These are phyloP conservation scores for Atalantia buxifolia DNA, from an alignment of 345 rosid species.

Conservation along the genomic window DNA sequence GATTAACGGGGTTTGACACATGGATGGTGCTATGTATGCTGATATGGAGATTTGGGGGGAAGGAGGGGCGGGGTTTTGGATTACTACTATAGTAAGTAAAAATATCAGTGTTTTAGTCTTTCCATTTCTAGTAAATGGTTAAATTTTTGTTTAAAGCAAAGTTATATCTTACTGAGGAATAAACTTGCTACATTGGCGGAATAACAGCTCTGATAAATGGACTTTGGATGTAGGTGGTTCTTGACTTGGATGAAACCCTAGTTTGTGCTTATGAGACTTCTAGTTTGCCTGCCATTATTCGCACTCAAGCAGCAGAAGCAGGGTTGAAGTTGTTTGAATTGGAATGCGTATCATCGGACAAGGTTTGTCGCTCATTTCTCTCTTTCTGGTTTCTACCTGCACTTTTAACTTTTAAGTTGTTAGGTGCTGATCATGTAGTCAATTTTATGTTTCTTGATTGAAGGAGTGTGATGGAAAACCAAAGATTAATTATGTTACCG, in stretches of 20 bases:
- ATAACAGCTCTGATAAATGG: background rate
- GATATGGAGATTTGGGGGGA: background rate
- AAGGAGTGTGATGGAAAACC: constrained; percentile 48
- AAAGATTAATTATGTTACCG: constrained; percentile 44
- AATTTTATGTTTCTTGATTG: constrained; percentile 5
- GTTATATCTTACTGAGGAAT: background rate
- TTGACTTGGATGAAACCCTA: constrained; percentile 69
- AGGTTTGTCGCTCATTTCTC: constrained; percentile 26
- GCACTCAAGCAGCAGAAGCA: constrained; percentile 47
- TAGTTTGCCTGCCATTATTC: constrained; percentile 40
- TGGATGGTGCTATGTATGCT: background rate
- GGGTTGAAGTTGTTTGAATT: constrained; percentile 64
- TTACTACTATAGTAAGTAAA: background rate
- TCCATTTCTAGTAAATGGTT: background rate
- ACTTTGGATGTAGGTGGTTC: constrained; percentile 43
- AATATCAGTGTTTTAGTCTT: background rate
- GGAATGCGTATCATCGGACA: constrained; percentile 52
- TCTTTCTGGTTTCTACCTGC: background rate
- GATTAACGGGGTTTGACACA: background rate
- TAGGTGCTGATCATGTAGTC: background rate
- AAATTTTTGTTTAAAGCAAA: background rate
- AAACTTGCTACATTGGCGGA: background rate
- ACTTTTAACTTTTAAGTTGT: background rate
- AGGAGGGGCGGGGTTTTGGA: background rate
- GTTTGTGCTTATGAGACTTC: constrained; percentile 63